Evolutionary conservation across 2,329 filamentous ascomycete species (phyloP).

Genomic region (Stachybotrys elegans): DNA sequence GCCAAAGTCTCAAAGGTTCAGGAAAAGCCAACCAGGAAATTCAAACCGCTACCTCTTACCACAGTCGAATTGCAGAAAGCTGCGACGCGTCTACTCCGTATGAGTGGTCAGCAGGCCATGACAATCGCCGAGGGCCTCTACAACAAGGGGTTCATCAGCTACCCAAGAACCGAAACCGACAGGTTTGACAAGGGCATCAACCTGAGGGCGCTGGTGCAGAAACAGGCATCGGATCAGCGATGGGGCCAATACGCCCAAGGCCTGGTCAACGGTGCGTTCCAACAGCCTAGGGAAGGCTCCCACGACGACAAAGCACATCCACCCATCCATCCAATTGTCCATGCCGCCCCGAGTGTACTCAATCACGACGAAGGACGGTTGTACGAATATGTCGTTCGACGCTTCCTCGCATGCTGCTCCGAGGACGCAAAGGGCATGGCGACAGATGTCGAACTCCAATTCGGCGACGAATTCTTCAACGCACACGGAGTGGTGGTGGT

Average conservation of each 20-base stretch:
- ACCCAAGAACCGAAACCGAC: slow-evolving; percentile 95
- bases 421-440: slow-evolving; percentile 85
- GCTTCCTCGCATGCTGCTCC: slow-evolving; percentile 93
- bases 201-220: slow-evolving; percentile 71
- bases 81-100: slow-evolving; percentile 80
- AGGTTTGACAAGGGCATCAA: slow-evolving; percentile 90
- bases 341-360: slow-evolving; percentile 60
- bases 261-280: slow-evolving; percentile 71
- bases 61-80: slow-evolving; percentile 97
- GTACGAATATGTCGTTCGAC: slow-evolving; percentile 87
- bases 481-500: slow-evolving; percentile 80
- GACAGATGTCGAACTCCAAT: slow-evolving; percentile 79
- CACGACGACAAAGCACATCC: slow-evolving; percentile 97
- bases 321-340: slow-evolving; percentile 93
- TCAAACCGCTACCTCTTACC: slow-evolving; percentile 87
- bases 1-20: slow-evolving; percentile 81
- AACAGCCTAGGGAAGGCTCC: slow-evolving; percentile 73
- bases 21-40: slow-evolving; percentile 89
- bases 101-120: slow-evolving; percentile 91
- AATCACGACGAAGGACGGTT: slow-evolving; percentile 67
- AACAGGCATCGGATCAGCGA: slow-evolving; percentile 68
- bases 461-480: slow-evolving; percentile 77
- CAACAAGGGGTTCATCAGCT: slow-evolving; percentile 93
- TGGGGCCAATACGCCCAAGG: slow-evolving; percentile 81
- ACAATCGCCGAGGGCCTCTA: slow-evolving; percentile 81